Evolutionary conservation across 2,329 filamentous ascomycete species (phyloP), one percentile per base, ranked within the genome.

Genomic region (Hymenoscyphus fructigenus): DNA sequence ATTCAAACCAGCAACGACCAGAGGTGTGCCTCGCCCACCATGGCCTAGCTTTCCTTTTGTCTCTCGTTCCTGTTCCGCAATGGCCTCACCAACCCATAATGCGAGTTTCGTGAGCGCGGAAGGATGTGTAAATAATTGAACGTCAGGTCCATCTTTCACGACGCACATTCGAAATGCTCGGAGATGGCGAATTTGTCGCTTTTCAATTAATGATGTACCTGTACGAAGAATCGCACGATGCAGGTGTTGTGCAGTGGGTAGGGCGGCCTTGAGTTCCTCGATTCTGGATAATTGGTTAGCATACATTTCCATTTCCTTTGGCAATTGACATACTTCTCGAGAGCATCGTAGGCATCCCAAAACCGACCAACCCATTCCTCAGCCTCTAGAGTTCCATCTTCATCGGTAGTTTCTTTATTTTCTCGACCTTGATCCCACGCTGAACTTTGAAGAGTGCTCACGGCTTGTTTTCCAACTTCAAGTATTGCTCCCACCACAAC

Each of bases 161-260:
- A 98, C 91, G 38, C 91, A 96, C 84, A 99, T 93, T 59, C 95
- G 91, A 77, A 98, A 99, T 0, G 94, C 91, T 58, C 92, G 88
- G 17, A 99, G 82, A 76, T 97, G 93, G 44, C 92, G 91, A 75
- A 99, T 96, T 73, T 97, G 93, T 65, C 91, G 90, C 79, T 99
- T 99, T 70, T 92, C 91, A 66, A 99, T 91, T 32, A 99, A 83
- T 0, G 91, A 90, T 0, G 93, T 96, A 44, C 95, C 95, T 0
- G 94, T 97, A 58, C 92, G 91, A 67, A 97, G 91, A 67, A 99
- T 98, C 50, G 95, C 93, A 41, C 92, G 88, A 76, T 97, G 91
- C 1, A 99, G 85, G 72, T 93, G 90, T 76, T 97, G 93, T 1
- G 95, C 95, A 1, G 90, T 91, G 0, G 91, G 87, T 14, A 99